A percentile compares a stretch with the other conserved stretches of the same genome.
phyloP scores from a whole-genome alignment of 192 early-diverging fungal genomes.

The Borealophlyctis nickersoniae region DNA sequence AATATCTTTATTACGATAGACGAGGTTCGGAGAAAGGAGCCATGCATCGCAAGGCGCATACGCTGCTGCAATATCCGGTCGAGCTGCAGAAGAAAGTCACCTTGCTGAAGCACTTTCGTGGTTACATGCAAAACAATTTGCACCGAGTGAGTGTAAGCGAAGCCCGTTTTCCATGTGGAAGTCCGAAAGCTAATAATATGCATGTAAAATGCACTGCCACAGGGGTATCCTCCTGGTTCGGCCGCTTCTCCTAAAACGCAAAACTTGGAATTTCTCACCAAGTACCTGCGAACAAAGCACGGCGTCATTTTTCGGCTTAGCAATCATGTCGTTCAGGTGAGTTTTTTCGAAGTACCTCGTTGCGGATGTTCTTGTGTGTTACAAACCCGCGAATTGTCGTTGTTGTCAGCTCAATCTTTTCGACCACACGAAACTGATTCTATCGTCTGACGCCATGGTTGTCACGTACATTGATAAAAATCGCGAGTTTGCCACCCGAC shows the following conservation, averaged over 20 bases:
- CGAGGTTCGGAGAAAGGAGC: conserved; percentile 6
- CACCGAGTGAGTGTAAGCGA: conserved; percentile 26
- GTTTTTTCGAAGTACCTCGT: neutral
- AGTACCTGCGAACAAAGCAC: conserved; percentile 59
- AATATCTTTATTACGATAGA: conserved; percentile 42
- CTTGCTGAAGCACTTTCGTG: conserved; percentile 53
- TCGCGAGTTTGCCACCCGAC: conserved; percentile 29
- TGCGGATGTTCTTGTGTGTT: neutral
- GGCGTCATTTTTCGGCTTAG: conserved; percentile 67
- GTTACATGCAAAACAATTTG: conserved; percentile 63
- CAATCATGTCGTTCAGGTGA: conserved; percentile 67
- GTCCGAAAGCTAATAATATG: too few species aligned
- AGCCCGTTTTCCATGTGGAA: neutral
- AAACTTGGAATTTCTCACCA: conserved; percentile 54
- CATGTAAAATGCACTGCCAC: neutral
- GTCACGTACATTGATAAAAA: conserved; percentile 61
- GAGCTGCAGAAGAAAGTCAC: conserved; percentile 60
- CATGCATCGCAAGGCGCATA: conserved; percentile 40
- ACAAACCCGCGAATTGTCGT: conserved; percentile 15
- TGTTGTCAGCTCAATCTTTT: conserved; percentile 66
- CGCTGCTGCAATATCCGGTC: conserved; percentile 41
- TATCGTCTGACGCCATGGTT: conserved; percentile 50
- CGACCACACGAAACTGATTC: conserved; percentile 70
- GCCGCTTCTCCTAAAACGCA: neutral
- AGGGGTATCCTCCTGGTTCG: neutral